These are phyloP conservation scores for Fraxinus anomala DNA, from an alignment of 257 asterid genomes.

Conservation along the genomic window DNA sequence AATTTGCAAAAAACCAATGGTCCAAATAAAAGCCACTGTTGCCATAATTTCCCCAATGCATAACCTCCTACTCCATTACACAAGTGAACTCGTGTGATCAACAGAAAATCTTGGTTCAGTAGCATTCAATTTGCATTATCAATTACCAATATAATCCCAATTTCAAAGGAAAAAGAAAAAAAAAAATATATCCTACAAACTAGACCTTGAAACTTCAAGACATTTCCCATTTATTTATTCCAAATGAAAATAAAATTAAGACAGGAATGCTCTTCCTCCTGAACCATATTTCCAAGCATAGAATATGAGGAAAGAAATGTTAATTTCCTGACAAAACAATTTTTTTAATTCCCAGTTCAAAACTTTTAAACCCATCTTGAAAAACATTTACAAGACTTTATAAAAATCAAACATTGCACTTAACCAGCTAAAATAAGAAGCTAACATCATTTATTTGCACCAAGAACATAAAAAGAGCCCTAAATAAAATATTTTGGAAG, in stretches of 20 bases:
- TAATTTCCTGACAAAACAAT: not conserved
- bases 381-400: not conserved
- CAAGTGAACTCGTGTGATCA: not conserved
- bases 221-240: not conserved
- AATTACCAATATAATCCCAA: not conserved
- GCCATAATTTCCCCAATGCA: not conserved
- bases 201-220: slow-evolving; percentile 1
- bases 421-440: not conserved
- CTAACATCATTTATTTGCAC: not conserved
- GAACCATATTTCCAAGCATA: not conserved
- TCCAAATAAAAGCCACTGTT: not conserved
- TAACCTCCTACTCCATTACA: not conserved
- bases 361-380: not conserved
- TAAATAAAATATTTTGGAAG: not conserved
- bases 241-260: not conserved
- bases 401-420: not conserved
- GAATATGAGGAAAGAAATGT: not conserved
- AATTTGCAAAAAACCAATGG: not conserved
- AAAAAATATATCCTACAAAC: not conserved
- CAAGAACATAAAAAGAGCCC: not conserved
- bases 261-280: not conserved
- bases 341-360: slow-evolving; percentile 1
- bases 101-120: slow-evolving; percentile 6
- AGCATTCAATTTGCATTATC: not conserved
- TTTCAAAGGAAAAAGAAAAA: not conserved